Percentiles rank a stretch among this genome's conserved stretches.
These are phyloP conservation scores for Venturia effusa DNA, from an alignment of 2,329 filamentous ascomycete genomes.

Conservation along the genomic window DNA sequence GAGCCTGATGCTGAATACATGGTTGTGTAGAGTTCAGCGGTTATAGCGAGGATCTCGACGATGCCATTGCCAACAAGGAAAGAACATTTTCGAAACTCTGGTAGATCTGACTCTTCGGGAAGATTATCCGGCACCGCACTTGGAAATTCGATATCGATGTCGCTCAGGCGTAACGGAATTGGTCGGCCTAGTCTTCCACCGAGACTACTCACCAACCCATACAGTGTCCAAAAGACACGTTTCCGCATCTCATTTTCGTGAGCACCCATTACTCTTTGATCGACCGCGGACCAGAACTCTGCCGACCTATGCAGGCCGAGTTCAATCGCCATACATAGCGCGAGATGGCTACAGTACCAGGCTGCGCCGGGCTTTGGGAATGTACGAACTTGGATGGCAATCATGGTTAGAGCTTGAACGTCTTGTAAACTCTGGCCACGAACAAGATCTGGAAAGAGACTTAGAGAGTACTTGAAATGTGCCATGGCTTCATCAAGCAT, in stretches of 20 bases:
- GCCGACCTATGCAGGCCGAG: slow-evolving; percentile 64
- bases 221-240: slow-evolving; percentile 64
- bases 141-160: slow-evolving; percentile 71
- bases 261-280: slow-evolving; percentile 22
- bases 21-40: slow-evolving; percentile 63
- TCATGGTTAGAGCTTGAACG: slow-evolving; percentile 62
- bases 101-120: slow-evolving; percentile 40
- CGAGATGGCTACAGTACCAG: slow-evolving; percentile 54
- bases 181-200: slow-evolving; percentile 67
- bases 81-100: slow-evolving; percentile 45
- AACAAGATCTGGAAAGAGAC: slow-evolving; percentile 55
- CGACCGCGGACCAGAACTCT: slow-evolving; percentile 41
- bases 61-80: slow-evolving; percentile 57
- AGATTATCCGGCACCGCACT: slow-evolving; percentile 60
- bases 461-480: slow-evolving; percentile 67
- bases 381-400: slow-evolving; percentile 60
- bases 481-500: slow-evolving; percentile 58
- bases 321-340: slow-evolving; percentile 61
- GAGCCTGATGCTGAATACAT: slow-evolving; percentile 54
- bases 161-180: slow-evolving; percentile 61
- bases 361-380: slow-evolving; percentile 72
- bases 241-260: slow-evolving; percentile 68
- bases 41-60: slow-evolving; percentile 54
- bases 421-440: slow-evolving; percentile 52
- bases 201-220: slow-evolving; percentile 56